Percentiles rank a stretch among this genome's conserved stretches.
These are phyloP conservation scores for Lagerstroemia fauriei DNA, from an alignment of 441 rosid species.

Conservation along the genomic window DNA sequence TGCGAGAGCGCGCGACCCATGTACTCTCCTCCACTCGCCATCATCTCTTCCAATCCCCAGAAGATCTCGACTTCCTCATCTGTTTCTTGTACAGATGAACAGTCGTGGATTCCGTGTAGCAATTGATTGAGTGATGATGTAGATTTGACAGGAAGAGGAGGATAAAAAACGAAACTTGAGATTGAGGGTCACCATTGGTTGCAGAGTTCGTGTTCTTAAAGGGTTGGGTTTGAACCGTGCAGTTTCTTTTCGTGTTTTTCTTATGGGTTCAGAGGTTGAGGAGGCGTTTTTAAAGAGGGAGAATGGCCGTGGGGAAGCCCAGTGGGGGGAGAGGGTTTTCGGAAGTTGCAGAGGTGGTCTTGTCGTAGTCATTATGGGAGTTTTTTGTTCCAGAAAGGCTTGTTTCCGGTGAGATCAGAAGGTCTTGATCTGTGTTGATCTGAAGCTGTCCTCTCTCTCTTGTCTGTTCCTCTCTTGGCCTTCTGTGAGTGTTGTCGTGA, in stretches of 20 bases:
- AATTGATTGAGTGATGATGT: conserved; percentile 33
- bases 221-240: conserved; percentile 2
- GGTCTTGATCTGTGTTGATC: too few species aligned
- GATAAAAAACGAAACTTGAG: conserved; percentile 22
- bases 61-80: conserved; percentile 6
- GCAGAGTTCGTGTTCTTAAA: neutral
- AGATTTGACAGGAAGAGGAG: too few species aligned
- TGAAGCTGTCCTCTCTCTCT: neutral
- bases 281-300: conserved; percentile 22
- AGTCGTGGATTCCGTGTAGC: conserved; percentile 28
- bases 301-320: conserved; percentile 36
- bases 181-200: conserved; percentile 24
- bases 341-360: neutral
- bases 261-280: conserved; percentile 44
- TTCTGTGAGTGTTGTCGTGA: neutral
- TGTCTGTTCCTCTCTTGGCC: neutral
- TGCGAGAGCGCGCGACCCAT: conserved; percentile 40
- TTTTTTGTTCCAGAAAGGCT: too few species aligned
- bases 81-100: conserved; percentile 23
- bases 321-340: conserved; percentile 28
- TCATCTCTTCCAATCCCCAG: neutral
- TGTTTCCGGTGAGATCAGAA: too few species aligned
- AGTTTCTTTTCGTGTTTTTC: conserved; percentile 9
- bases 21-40: neutral
- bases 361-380: conserved; percentile 2